Conservation (phyloP, 2,329 filamentous ascomycete genomes). For the Coniochaeta sp. region DNA sequence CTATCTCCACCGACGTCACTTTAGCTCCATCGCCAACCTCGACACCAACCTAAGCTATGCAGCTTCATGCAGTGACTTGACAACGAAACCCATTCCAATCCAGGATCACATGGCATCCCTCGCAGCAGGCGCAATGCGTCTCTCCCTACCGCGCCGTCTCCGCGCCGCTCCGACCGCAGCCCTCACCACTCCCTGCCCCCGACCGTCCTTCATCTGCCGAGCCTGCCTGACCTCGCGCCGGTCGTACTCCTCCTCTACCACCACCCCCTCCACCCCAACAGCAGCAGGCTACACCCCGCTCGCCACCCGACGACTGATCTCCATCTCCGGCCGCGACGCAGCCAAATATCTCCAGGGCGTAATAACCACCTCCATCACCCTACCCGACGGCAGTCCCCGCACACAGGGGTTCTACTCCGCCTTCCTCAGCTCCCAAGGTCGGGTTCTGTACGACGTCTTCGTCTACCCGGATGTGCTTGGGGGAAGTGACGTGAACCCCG, state of each 20-base stretch:
- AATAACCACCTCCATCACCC: slow-evolving; percentile 63
- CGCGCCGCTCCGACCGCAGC: neutral
- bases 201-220: slow-evolving; percentile 17
- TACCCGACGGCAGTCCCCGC: slow-evolving; percentile 17
- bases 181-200: neutral
- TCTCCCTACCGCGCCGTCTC: neutral
- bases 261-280: slow-evolving; percentile 32
- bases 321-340: slow-evolving; percentile 71
- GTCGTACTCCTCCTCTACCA: slow-evolving; percentile 11
- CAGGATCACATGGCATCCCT: neutral
- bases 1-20: neutral
- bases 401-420: slow-evolving; percentile 64
- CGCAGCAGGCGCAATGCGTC: neutral
- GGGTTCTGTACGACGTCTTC: slow-evolving; percentile 84
- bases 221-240: slow-evolving; percentile 14
- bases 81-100: too few species aligned
- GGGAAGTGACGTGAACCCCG: slow-evolving; percentile 14
- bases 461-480: slow-evolving; percentile 59
- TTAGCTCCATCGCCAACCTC: too few species aligned
- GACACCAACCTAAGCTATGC: too few species aligned
- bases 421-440: slow-evolving; percentile 79
- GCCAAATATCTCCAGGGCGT: slow-evolving; percentile 83
- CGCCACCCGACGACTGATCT: slow-evolving; percentile 70
- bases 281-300: slow-evolving; percentile 50
- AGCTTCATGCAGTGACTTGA: neutral